Evolutionary conservation across 257 asterid species (phyloP), one percentile per base, ranked within the genome.

Genomic region (Asclepias syriaca): DNA sequence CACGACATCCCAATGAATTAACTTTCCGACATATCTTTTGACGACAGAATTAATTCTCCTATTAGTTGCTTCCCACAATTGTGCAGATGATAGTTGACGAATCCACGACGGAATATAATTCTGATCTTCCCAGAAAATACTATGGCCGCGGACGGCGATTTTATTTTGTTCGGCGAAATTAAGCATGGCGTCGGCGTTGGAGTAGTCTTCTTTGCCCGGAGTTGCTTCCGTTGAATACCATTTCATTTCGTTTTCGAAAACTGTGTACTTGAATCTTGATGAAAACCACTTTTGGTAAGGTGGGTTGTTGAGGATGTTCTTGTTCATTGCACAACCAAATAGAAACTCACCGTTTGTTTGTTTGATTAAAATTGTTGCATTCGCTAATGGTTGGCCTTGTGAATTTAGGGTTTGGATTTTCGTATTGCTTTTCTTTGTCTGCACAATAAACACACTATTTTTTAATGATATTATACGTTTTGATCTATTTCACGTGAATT

Each of bases 1-100:
- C 48, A 72, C 77, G 5, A 89, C 96, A 14, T 91, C 97, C 97
- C 96, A 91, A 61, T 88, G 91, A 24, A 90, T 67, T 76, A 88
- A 77, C 1, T 85, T 77, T 0, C 81, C 88, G 6, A 16, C 67
- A 77, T 88, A 90, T 54, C 81, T 80, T 16, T 48, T 49, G 34
- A 84, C 60, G 4, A 90, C 19, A 49, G 90, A 83, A 2, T 73
- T 69, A 2, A 88, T 78, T 24, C 96, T 78, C 15, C 69, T 80
- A 5, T 45, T 22, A 12, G 78, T 84, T 0, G 86, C 92, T 0
- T 51, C 53, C 5, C 72, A 66, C 8, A 90, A 81, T 55, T 63
- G 78, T 1, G 70, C 8, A 2, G 80, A 43, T 0, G 84, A 48
- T 1, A 90, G 82, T 45, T 65, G 45, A 2, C 22, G 74, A 8